Evolutionary conservation across 2,329 filamentous ascomycete species (phyloP).

Genomic region (Colletotrichum ledebouriae): DNA sequence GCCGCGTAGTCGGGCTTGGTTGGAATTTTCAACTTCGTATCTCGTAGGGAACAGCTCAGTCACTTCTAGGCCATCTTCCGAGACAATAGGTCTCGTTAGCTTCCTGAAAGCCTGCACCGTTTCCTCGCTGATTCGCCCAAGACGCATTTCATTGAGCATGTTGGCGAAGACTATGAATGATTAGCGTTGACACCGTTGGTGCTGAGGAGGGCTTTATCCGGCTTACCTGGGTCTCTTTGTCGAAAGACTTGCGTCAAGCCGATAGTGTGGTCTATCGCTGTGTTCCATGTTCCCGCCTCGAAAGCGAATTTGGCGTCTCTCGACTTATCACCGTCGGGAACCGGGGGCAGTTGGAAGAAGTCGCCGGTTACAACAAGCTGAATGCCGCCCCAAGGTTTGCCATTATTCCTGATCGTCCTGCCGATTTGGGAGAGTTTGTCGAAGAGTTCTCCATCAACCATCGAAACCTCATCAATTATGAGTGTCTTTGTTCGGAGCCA

Average conservation of each 20-base stretch:
- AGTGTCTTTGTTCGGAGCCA: constrained; percentile 92
- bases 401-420: constrained; percentile 87
- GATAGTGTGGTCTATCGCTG: constrained; percentile 94
- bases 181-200: constrained; percentile 24
- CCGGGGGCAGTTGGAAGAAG: constrained; percentile 96
- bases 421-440: constrained; percentile 95
- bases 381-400: constrained; percentile 93
- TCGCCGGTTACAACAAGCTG: constrained; percentile 96
- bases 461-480: constrained; percentile 95
- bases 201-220: not conserved
- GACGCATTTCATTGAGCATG: constrained; percentile 98
- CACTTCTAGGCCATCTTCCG: constrained; percentile 81
- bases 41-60: constrained; percentile 96
- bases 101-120: constrained; percentile 83
- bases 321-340: constrained; percentile 79
- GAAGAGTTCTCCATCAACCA: constrained; percentile 97
- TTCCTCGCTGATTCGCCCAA: constrained; percentile 82
- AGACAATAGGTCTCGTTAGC: constrained; percentile 78
- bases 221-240: constrained; percentile 82
- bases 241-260: constrained; percentile 96
- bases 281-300: constrained; percentile 91
- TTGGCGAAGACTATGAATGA: constrained; percentile 77
- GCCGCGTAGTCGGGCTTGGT: constrained; percentile 78
- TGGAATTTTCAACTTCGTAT: constrained; percentile 89
- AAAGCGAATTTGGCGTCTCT: constrained; percentile 88